These are phyloP conservation scores for Solioccasus polychromus DNA, from an alignment of 768 basidiomycete species.

Conservation along the genomic window DNA sequence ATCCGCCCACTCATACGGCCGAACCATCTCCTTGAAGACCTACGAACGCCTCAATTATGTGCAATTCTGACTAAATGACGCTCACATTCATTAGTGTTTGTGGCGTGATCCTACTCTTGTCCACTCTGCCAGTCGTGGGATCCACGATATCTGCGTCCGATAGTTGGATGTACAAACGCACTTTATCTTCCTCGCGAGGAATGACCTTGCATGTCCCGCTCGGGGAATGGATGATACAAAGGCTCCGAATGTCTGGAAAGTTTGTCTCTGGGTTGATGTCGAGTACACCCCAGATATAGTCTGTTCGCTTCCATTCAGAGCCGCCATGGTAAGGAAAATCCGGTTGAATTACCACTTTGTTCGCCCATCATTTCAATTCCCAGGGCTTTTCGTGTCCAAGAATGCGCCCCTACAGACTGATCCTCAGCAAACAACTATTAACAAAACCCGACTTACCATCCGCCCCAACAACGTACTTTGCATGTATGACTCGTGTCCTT, in stretches of 20 bases:
- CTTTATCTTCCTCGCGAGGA: slow-evolving; percentile 61
- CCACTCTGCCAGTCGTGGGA: slow-evolving; percentile 22
- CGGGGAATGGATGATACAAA: slow-evolving; percentile 57
- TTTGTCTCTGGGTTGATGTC: slow-evolving; percentile 65
- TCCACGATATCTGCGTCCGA: slow-evolving; percentile 45
- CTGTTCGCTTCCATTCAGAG: slow-evolving; percentile 28
- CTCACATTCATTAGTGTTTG: neutral
- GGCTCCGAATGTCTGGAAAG: slow-evolving; percentile 70
- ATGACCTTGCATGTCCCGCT: slow-evolving; percentile 69
- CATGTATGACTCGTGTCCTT: slow-evolving; percentile 28
- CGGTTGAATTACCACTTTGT: slow-evolving; percentile 31
- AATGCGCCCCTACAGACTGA: slow-evolving; percentile 34
- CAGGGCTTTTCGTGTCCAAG: slow-evolving; percentile 41
- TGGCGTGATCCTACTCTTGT: neutral
- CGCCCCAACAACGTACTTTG: slow-evolving; percentile 32
- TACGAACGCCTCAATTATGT: neutral
- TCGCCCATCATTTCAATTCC: slow-evolving; percentile 44
- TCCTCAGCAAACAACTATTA: neutral
- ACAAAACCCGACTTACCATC: slow-evolving; percentile 20
- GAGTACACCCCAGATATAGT: slow-evolving; percentile 78
- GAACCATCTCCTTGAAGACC: neutral
- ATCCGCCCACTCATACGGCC: slow-evolving; percentile 31
- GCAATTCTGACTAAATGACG: neutral
- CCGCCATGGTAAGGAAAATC: neutral
- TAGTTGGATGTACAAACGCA: slow-evolving; percentile 69